These are phyloP conservation scores for Ceratobasidium sp. DNA, from an alignment of 1,284 basidiomycete species.

Conservation along the genomic window DNA sequence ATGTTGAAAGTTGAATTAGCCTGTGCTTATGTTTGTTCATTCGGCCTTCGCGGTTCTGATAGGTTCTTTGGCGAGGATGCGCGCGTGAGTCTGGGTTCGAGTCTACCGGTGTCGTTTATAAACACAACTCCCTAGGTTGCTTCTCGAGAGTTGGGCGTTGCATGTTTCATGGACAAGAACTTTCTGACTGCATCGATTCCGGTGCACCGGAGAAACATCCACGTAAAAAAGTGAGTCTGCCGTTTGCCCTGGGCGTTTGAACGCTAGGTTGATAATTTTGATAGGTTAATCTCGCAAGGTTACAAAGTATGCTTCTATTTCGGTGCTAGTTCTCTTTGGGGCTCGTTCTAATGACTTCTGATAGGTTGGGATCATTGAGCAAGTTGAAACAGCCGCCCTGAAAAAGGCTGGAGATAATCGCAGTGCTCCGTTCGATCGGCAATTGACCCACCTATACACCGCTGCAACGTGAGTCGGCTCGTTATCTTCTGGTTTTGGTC, in stretches of 20 bases:
- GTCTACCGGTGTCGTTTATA: constrained; percentile 8
- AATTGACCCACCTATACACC: constrained; percentile 87
- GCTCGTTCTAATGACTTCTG: neutral
- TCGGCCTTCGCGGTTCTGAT: neutral
- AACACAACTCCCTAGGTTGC: constrained; percentile 67
- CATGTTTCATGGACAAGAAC: constrained; percentile 81
- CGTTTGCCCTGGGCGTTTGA: neutral
- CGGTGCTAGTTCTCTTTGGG: neutral
- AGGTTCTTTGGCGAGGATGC: constrained; percentile 92
- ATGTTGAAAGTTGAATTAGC: neutral
- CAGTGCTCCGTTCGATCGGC: constrained; percentile 84
- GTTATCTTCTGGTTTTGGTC: neutral
- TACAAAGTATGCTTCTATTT: constrained; percentile 64
- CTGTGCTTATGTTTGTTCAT: constrained; percentile 6
- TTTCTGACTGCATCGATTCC: constrained; percentile 88
- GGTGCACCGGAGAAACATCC: constrained; percentile 81
- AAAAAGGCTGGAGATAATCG: constrained; percentile 91
- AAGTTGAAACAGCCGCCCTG: constrained; percentile 93
- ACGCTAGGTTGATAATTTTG: neutral
- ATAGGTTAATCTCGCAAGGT: constrained; percentile 84
- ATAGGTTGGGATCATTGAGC: constrained; percentile 88
- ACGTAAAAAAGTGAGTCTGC: constrained; percentile 83
- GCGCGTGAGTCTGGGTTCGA: constrained; percentile 62
- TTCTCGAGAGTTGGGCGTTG: constrained; percentile 84
- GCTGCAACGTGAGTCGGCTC: constrained; percentile 80